Evolutionary conservation across 192 early-diverging fungal genomes (phyloP), one percentile per base, ranked within the genome.

Genomic region (Podila epigama): DNA sequence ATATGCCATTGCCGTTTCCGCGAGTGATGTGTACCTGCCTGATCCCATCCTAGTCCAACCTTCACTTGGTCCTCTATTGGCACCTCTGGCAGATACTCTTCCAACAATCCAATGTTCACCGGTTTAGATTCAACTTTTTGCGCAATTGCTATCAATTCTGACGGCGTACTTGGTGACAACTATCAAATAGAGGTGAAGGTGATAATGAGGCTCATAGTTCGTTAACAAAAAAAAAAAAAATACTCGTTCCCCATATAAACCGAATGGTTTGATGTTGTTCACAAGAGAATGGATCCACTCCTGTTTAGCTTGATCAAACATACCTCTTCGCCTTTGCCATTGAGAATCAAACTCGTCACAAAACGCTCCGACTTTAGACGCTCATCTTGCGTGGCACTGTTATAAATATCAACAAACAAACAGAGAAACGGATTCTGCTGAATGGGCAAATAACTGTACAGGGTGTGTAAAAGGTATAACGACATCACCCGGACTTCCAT

Each of bases 291-390:
- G 13, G 5, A 13, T 25, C 20, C 15, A 12, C 28, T 56, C 18
- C 4, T 35, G 11, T 35, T n/a, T n/a, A n/a, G n/a, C 16, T 2
- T 1, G 4, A 31, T 57, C 18, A 5, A 18, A n/a, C 55, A 35
- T 75, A 75, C 71, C 59, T 77, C 73, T 51, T 77, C 73, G 57
- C 73, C 73, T 44, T 77, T 77, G 31, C 66, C 73, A n/a, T 77
- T 77, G 44, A 77, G 33, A 29, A 77, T 77, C 33, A 77, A 32
- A 33, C 73, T 77, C n/a, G 73, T 77, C 27, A 77, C 73, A 64
- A 77, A 77, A 13, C 57, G 50, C 29, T 77, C 73, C 42, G 73
- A 77, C 40, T 58, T 77, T n/a, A 68, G 34, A 22, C 54, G 63
- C 44, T 68, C 73, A n/a, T 77, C 66, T 56, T 60, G 73, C 3